These are phyloP conservation scores for Plasmopara viticola DNA, from an alignment of 352 stramenopile genomes.

Conservation along the genomic window DNA sequence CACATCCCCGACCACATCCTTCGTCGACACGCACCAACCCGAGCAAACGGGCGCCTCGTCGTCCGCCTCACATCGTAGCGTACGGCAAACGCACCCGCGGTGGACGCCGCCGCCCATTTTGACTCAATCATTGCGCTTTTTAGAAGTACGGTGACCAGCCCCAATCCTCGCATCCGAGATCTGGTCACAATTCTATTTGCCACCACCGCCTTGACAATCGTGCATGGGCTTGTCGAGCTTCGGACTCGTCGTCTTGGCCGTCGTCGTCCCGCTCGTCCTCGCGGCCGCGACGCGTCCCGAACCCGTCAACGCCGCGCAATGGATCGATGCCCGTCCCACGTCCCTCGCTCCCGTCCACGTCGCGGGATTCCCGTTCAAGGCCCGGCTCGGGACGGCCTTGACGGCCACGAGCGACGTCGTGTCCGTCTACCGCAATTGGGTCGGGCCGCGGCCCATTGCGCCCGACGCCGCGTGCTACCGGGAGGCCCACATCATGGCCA, in stretches of 20 bases:
- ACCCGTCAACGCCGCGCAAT: background rate
- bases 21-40: too few species aligned
- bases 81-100: too few species aligned
- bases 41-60: too few species aligned
- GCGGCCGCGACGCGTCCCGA: conserved; percentile 3
- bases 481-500: conserved; percentile 32
- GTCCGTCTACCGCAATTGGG: conserved; percentile 29
- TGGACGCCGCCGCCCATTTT: too few species aligned
- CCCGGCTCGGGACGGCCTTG: conserved; percentile 5
- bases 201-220: conserved; percentile 1
- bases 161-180: background rate
- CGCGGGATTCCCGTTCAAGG: conserved; percentile 8
- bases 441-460: conserved; percentile 20
- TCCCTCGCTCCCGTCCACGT: conserved; percentile 10
- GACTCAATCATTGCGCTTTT: background rate
- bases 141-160: background rate
- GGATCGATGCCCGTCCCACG: conserved; percentile 1
- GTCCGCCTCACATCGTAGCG: too few species aligned
- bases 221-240: conserved; percentile 15
- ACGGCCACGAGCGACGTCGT: conserved; percentile 13
- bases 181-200: conserved; percentile 23
- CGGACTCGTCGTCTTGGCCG: conserved; percentile 12
- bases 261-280: conserved; percentile 14
- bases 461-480: conserved; percentile 43
- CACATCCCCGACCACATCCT: too few species aligned